Evolutionary conservation across 192 early-diverging fungal species (phyloP).

Genomic region (Coemansia sp.): DNA sequence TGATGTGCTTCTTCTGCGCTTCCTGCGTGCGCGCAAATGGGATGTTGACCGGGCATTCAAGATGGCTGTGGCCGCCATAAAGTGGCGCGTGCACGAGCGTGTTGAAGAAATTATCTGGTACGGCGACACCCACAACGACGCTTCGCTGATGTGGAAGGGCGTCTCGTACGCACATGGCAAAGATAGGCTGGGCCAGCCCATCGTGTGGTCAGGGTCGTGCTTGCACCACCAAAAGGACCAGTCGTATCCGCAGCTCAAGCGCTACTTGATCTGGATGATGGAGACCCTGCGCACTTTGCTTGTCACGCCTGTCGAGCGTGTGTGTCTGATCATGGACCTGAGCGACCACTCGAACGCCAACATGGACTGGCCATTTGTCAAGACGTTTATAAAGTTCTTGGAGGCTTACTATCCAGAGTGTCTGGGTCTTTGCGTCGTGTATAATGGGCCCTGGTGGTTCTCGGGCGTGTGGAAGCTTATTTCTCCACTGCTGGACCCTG

Average conservation of each 20-base stretch:
- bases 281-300: slow-evolving; percentile 69
- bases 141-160: slow-evolving; percentile 56
- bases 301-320: slow-evolving; percentile 65
- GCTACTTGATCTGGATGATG: slow-evolving; percentile 71
- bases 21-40: slow-evolving; percentile 89
- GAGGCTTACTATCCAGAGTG: slow-evolving; percentile 91
- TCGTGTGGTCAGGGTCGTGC: slow-evolving; percentile 56
- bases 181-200: slow-evolving; percentile 61
- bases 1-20: slow-evolving; percentile 73
- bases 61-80: slow-evolving; percentile 70
- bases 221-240: slow-evolving; percentile 67
- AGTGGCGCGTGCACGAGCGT: slow-evolving; percentile 70
- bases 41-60: slow-evolving; percentile 69
- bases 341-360: slow-evolving; percentile 71
- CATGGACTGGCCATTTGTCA: slow-evolving; percentile 80
- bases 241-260: slow-evolving; percentile 62
- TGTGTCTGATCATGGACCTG: slow-evolving; percentile 78
- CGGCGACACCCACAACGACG: slow-evolving; percentile 60
- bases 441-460: slow-evolving; percentile 93
- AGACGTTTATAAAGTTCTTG: slow-evolving; percentile 80
- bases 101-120: slow-evolving; percentile 61
- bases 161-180: slow-evolving; percentile 61
- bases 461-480: slow-evolving; percentile 84
- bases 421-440: slow-evolving; percentile 77
- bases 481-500: slow-evolving; percentile 82